Conservation (phyloP, 371 early-diverging fungal genomes). For the Mucor circinelloides region DNA sequence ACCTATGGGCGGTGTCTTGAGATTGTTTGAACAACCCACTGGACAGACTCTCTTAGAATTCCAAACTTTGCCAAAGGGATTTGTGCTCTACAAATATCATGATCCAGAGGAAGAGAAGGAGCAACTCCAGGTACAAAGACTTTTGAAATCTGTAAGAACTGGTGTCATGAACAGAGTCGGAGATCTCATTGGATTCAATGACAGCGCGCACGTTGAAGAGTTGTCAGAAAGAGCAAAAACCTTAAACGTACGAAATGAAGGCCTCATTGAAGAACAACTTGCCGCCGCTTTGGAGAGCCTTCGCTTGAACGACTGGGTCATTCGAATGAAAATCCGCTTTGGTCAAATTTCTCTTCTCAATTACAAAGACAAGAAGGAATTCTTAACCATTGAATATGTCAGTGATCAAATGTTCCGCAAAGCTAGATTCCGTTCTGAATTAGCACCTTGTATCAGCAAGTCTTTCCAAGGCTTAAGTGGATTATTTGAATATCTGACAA, state of each 20-base stretch:
- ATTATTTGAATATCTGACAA: constrained; percentile 15
- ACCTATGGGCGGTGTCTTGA: constrained; percentile 6
- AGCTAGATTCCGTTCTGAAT: constrained; percentile 17
- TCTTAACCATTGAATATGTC: constrained; percentile 20
- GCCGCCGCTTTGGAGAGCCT: constrained; percentile 41
- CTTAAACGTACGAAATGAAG: constrained; percentile 29
- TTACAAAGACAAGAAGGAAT: constrained; percentile 16
- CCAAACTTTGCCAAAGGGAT: constrained; percentile 23
- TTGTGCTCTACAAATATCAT: constrained; percentile 18
- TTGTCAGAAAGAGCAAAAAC: constrained; percentile 12
- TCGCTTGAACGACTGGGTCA: constrained; percentile 41
- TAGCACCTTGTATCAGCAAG: constrained; percentile 34
- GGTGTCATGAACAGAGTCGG: constrained; percentile 11
- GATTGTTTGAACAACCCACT: constrained; percentile 36
- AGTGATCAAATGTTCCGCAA: constrained; percentile 23
- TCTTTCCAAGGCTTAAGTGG: not conserved
- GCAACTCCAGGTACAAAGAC: constrained; percentile 22
- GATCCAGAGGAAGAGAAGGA: constrained; percentile 8
- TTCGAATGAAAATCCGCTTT: constrained; percentile 46
- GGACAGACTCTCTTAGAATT: constrained; percentile 18
- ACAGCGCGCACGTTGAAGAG: not conserved
- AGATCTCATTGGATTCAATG: constrained; percentile 32
- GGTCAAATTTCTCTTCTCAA: constrained; percentile 38
- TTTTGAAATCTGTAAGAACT: constrained; percentile 27
- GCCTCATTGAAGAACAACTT: constrained; percentile 15